A percentile compares a stretch with the other conserved stretches of the same genome.
These are phyloP conservation scores for Lasiosphaeria hispida DNA, from an alignment of 495 filamentous ascomycete genomes.

Conservation along the genomic window DNA sequence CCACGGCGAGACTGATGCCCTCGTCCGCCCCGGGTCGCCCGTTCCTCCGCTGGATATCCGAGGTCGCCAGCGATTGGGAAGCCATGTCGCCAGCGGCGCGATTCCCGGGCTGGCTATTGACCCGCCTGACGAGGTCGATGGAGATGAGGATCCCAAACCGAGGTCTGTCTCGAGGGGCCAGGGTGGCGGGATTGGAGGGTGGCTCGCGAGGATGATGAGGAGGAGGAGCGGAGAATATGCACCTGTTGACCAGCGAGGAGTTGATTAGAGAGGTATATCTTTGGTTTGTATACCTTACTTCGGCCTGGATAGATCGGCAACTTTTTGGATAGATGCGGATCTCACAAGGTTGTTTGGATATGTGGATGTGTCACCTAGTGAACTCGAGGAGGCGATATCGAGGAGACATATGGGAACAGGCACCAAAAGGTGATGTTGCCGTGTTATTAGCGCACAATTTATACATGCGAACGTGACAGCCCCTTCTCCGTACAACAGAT, in stretches of 20 bases:
- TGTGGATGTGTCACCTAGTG: no score
- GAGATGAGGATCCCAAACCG: conserved; percentile 29
- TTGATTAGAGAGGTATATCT: conserved; percentile 32
- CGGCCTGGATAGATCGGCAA: not conserved
- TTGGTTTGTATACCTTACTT: not conserved
- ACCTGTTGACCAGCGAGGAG: conserved; percentile 40
- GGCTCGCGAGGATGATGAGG: conserved; percentile 47
- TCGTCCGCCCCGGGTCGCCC: conserved; percentile 70
- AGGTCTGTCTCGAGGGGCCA: conserved; percentile 20
- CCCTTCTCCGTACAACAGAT: no score
- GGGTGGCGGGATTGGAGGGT: conserved; percentile 44
- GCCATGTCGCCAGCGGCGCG: conserved; percentile 22
- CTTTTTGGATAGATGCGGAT: no score
- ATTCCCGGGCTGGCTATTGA: conserved; percentile 42
- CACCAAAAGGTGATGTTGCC: no score
- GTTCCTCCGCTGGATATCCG: conserved; percentile 75
- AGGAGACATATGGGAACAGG: no score
- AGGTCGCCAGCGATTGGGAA: conserved; percentile 30
- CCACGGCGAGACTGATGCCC: conserved; percentile 66
- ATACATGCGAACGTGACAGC: no score
- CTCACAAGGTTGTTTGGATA: no score
- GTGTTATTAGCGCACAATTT: no score
- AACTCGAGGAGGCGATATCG: no score
- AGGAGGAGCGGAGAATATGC: conserved; percentile 35
- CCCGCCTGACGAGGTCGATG: conserved; percentile 34